A percentile compares a stretch with the other conserved stretches of the same genome.
These are phyloP conservation scores for Ilex paraguariensis DNA, from an alignment of 305 asterid species.

Conservation along the genomic window DNA sequence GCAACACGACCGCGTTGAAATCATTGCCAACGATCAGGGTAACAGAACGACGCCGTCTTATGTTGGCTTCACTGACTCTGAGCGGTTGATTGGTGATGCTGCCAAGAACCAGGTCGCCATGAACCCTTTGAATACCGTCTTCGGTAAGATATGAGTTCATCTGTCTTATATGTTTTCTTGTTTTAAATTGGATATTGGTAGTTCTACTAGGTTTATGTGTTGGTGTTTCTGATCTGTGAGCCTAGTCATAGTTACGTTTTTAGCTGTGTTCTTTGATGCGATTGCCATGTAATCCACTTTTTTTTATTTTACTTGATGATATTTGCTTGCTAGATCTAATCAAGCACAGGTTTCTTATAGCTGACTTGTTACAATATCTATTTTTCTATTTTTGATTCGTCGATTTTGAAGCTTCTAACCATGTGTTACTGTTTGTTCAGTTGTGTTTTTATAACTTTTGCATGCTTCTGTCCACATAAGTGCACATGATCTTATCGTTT, in stretches of 20 bases:
- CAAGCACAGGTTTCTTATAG: too few relatives aligned
- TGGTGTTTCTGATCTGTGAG: not conserved
- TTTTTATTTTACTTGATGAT: not conserved
- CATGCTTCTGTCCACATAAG: too few relatives aligned
- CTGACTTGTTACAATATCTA: too few relatives aligned
- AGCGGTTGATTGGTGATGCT: slow-evolving; percentile 86
- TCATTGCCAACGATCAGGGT: slow-evolving; percentile 85
- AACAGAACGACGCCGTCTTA: slow-evolving; percentile 84
- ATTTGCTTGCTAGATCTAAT: not conserved
- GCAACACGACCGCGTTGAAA: slow-evolving; percentile 87
- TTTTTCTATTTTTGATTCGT: too few relatives aligned
- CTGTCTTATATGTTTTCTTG: not conserved
- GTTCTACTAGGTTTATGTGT: not conserved
- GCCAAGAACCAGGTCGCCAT: slow-evolving; percentile 95
- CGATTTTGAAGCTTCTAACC: too few relatives aligned
- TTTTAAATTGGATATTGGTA: too few relatives aligned
- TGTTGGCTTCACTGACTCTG: slow-evolving; percentile 69
- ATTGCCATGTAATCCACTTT: too few relatives aligned
- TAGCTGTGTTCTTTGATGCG: too few relatives aligned
- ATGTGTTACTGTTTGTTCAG: too few relatives aligned
- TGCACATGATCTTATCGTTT: too few relatives aligned
- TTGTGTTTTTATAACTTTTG: too few relatives aligned
- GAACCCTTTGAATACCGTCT: slow-evolving; percentile 94
- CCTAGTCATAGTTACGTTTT: not conserved
- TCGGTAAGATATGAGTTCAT: slow-evolving; percentile 39